These are phyloP conservation scores for Talaromyces wortmannii DNA, from an alignment of 495 filamentous ascomycete species.

Conservation along the genomic window DNA sequence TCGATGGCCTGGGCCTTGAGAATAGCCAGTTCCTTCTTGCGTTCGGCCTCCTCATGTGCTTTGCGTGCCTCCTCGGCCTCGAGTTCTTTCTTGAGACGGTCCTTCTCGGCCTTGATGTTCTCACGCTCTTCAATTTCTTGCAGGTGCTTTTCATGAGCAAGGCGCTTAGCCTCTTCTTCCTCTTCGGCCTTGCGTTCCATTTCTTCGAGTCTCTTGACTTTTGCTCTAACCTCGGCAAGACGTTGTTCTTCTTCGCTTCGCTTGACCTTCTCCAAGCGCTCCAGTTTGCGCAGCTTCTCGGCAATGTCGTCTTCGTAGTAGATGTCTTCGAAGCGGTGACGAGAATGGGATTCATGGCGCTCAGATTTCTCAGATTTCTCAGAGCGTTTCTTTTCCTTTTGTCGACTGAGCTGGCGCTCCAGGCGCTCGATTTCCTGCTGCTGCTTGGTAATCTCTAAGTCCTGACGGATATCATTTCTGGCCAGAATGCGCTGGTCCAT, in stretches of 20 bases:
- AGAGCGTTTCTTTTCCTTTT: constrained; percentile 15
- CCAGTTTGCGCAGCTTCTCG: constrained; percentile 5
- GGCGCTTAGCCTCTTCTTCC: constrained; percentile 16
- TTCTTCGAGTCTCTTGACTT: constrained; percentile 23
- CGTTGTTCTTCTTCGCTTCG: constrained; percentile 26
- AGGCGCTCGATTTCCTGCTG: constrained; percentile 39
- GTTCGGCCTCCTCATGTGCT: constrained; percentile 26
- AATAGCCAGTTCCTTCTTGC: constrained; percentile 39
- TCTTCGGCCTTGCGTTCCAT: constrained; percentile 22
- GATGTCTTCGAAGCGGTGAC: not conserved
- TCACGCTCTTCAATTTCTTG: constrained; percentile 12
- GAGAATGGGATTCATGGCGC: not conserved
- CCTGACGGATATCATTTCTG: constrained; percentile 28
- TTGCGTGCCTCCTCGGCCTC: constrained; percentile 27
- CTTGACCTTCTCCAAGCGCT: constrained; percentile 23
- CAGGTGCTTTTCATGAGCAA: constrained; percentile 15
- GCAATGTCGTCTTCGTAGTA: constrained; percentile 3
- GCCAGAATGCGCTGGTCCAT: constrained; percentile 31
- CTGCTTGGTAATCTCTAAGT: constrained; percentile 31
- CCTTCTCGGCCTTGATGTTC: constrained; percentile 22
- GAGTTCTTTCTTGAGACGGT: constrained; percentile 7
- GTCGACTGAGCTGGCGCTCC: constrained; percentile 33
- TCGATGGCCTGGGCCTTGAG: constrained; percentile 46
- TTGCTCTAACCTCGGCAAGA: constrained; percentile 18
- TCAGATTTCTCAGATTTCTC: not conserved